A percentile compares a stretch with the other conserved stretches of the same genome.
phyloP scores from a whole-genome alignment of 805 yeast genomes.

The Wickerhamiella qilinensis region DNA sequence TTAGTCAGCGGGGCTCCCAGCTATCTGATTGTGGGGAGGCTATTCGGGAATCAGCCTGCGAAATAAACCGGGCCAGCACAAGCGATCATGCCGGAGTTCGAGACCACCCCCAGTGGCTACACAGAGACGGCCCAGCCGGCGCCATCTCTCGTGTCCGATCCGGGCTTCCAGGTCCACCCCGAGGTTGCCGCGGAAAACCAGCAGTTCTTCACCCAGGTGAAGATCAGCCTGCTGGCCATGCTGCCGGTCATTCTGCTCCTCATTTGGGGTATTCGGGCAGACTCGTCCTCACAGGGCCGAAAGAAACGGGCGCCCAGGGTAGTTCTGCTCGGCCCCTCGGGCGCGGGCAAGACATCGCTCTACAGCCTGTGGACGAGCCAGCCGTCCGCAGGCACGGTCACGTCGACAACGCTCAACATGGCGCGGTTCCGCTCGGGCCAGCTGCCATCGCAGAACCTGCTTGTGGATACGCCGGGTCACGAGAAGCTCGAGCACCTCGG shows the following conservation, averaged over 20 bases:
- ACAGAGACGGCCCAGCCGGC: too few species aligned
- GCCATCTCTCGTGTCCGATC: too few species aligned
- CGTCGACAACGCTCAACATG: conserved; percentile 9
- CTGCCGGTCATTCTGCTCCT: neutral
- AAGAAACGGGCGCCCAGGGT: neutral
- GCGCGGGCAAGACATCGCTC: conserved; percentile 51
- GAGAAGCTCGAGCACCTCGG: conserved; percentile 48
- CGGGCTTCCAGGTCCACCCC: too few species aligned
- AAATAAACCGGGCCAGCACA: too few species aligned
- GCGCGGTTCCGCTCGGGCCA: neutral
- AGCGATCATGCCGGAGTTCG: too few species aligned
- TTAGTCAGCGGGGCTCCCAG: too few species aligned
- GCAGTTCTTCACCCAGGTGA: neutral
- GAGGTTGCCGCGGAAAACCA: neutral
- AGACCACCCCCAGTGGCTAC: too few species aligned
- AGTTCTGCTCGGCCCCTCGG: conserved; percentile 46
- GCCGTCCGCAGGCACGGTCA: conserved; percentile 5
- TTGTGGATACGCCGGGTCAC: conserved; percentile 86
- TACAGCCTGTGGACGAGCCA: conserved; percentile 21
- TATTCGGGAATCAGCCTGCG: too few species aligned
- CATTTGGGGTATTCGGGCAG: neutral
- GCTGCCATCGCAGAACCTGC: conserved; percentile 1
- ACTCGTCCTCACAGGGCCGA: neutral
- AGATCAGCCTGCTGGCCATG: neutral
- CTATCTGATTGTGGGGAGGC: too few species aligned